Conservation (phyloP, 2,329 filamentous ascomycete genomes). For the Rutstroemia sp. region DNA sequence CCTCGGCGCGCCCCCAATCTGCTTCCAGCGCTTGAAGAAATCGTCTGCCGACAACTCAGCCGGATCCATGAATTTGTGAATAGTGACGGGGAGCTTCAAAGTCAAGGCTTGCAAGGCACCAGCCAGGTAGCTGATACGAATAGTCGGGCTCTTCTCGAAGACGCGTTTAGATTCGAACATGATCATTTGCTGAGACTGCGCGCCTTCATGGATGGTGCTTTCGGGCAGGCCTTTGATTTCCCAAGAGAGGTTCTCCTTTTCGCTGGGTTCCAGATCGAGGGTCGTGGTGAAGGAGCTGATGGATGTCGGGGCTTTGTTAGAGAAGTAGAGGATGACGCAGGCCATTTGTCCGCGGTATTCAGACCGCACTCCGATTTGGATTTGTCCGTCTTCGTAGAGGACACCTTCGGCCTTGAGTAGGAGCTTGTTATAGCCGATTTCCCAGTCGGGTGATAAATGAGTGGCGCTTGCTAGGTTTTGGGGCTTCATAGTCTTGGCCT, state of each 20-base stretch:
- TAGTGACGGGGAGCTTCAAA: constrained; percentile 76
- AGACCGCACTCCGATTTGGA: constrained; percentile 85
- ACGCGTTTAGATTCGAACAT: constrained; percentile 84
- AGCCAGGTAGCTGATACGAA: constrained; percentile 88
- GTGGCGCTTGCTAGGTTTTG: constrained; percentile 88
- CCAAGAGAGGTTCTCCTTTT: constrained; percentile 63
- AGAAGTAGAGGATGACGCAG: constrained; percentile 91
- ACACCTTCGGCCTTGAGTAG: constrained; percentile 77
- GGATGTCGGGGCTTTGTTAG: constrained; percentile 80
- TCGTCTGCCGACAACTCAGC: constrained; percentile 82
- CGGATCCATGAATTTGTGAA: constrained; percentile 96
- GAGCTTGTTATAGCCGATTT: constrained; percentile 78
- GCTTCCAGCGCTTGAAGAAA: constrained; percentile 99
- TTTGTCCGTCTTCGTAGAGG: constrained; percentile 88
- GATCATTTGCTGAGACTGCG: constrained; percentile 85
- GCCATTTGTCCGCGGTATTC: constrained; percentile 96
- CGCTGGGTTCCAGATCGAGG: constrained; percentile 67
- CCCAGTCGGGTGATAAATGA: constrained; percentile 92
- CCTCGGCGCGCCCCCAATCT: constrained; percentile 82
- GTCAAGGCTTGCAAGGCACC: constrained; percentile 90
- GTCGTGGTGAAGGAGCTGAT: constrained; percentile 93
- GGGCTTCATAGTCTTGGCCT: constrained; percentile 51
- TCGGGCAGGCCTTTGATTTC: constrained; percentile 88
- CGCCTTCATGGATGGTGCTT: constrained; percentile 63
- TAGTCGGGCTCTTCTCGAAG: constrained; percentile 80